These are phyloP conservation scores for Boletellus sp. DNA, from an alignment of 1,284 basidiomycete genomes.

Conservation along the genomic window DNA sequence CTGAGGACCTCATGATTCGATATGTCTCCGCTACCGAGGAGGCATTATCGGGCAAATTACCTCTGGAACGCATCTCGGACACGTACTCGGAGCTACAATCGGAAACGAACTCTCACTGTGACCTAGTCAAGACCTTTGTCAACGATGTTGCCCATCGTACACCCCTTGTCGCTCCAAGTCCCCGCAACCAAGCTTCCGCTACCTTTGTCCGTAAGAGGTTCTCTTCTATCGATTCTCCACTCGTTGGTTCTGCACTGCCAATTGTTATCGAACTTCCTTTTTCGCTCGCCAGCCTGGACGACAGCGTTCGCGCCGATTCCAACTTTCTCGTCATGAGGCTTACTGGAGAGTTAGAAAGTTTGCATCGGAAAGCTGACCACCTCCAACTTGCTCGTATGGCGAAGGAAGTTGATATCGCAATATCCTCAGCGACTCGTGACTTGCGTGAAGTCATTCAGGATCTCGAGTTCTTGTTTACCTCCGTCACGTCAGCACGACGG, in stretches of 20 bases:
- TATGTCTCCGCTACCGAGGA: slow-evolving; percentile 44
- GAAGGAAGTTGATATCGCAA: slow-evolving; percentile 47
- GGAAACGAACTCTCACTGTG: slow-evolving; percentile 38
- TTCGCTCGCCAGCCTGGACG: slow-evolving; percentile 60
- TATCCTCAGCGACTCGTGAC: slow-evolving; percentile 36
- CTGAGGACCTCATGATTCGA: slow-evolving; percentile 55
- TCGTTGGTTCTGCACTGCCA: slow-evolving; percentile 31
- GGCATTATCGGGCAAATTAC: slow-evolving; percentile 36
- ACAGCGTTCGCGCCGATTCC: slow-evolving; percentile 62
- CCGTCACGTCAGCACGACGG: slow-evolving; percentile 30
- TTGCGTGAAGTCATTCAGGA: slow-evolving; percentile 41
- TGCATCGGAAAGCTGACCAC: slow-evolving; percentile 47
- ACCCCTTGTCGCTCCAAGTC: slow-evolving; percentile 43
- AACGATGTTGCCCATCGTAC: slow-evolving; percentile 46
- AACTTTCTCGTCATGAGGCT: slow-evolving; percentile 67
- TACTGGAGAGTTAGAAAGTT: slow-evolving; percentile 48
- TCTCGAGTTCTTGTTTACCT: slow-evolving; percentile 35
- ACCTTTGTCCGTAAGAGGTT: slow-evolving; percentile 37
- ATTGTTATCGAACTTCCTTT: slow-evolving; percentile 47
- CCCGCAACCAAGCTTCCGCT: slow-evolving; percentile 16
- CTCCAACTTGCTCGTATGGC: slow-evolving; percentile 52
- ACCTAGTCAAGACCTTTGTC: slow-evolving; percentile 45
- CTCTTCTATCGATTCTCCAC: slow-evolving; percentile 17
- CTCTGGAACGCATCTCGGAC: slow-evolving; percentile 28
- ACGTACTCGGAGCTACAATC: slow-evolving; percentile 34